Conservation (phyloP, 257 asterid genomes). For the Lycium barbarum region DNA sequence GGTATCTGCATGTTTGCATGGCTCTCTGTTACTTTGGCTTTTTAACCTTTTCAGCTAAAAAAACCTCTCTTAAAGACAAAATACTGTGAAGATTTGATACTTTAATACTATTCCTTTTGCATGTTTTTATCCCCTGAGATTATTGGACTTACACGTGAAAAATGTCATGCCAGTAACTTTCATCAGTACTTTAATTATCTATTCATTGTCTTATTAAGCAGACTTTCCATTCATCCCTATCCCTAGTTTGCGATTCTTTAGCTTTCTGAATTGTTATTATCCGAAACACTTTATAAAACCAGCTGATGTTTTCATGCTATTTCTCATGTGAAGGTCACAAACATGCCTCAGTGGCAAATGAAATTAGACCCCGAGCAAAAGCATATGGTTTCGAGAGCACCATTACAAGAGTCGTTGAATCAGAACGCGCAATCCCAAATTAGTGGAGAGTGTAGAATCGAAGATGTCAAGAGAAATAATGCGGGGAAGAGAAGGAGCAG, state of each 20-base stretch:
- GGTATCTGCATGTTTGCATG: slow-evolving; percentile 54
- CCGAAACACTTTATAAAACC: background rate
- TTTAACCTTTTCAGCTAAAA: slow-evolving; percentile 24
- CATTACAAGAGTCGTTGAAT: slow-evolving; percentile 47
- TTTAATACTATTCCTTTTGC: slow-evolving; percentile 32
- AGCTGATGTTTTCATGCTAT: slow-evolving; percentile 4
- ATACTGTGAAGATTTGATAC: slow-evolving; percentile 33
- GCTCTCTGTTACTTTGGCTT: slow-evolving; percentile 35
- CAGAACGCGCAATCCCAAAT: slow-evolving; percentile 37
- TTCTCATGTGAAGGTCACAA: slow-evolving; percentile 34
- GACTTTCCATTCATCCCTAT: background rate
- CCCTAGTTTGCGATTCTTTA: background rate
- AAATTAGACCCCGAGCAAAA: slow-evolving; percentile 36
- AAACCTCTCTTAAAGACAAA: slow-evolving; percentile 25
- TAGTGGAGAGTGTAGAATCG: slow-evolving; percentile 29
- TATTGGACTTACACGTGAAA: slow-evolving; percentile 32
- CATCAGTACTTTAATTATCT: background rate
- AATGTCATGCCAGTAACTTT: slow-evolving; percentile 17
- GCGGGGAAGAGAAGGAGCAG: slow-evolving; percentile 37
- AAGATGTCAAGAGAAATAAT: slow-evolving; percentile 27
- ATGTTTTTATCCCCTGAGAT: slow-evolving; percentile 31
- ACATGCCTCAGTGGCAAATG: slow-evolving; percentile 50
- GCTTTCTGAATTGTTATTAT: background rate
- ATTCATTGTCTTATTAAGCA: slow-evolving; percentile 11
- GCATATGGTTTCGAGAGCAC: slow-evolving; percentile 39